Base-by-base conservation (phyloP, 495 filamentous ascomycete species). In the Cetradonia linearis region DNA sequence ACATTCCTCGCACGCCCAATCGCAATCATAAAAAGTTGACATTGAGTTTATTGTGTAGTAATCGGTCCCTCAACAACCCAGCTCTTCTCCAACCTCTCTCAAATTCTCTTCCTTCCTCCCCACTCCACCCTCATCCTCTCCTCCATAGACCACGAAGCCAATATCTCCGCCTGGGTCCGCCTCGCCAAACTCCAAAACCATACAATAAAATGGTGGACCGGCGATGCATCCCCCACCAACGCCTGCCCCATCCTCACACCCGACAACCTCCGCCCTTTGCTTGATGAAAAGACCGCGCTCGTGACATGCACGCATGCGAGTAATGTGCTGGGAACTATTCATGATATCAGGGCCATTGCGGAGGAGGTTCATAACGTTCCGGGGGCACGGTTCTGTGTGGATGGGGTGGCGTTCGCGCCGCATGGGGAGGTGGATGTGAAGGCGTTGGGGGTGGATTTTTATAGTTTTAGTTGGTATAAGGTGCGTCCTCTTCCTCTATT, bases 401-500 rank as follows among this genome's bases (percentile, higher is more conserved):
- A 89, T 70, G 86, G 78, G 2, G 87, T 89, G 0, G 83, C 84
- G 31, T 83, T 80, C 61, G 86, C 86, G 16, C 86, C 87, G 3
- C 87, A 91, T 64, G 72, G 86, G 33, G 71, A 69, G 33, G 72
- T 89, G 31, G 84, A 91, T 67, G 83, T 89, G 18, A 72, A 72
- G 56, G 80, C 66, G 1, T 72, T 89, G 5, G 85, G 77, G 0
- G 85, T 86, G 1, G 86, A 89, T 65, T 80, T 88, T 66, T 90
- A 89, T 67, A 74, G 80, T n/a, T 84, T 88, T 63, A 82, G 77
- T 3, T 90, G 87, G 74, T 88, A 88, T 70, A 88, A 89, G 70
- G 75, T 78, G 64, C 6, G 59, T n/a, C 11, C 2, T 52, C n/a
- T 31, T 23, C 6, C 1, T 8, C 52, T 7, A 0, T 20, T n/a